Percentiles rank a stretch among this genome's conserved stretches.
phyloP scores from a whole-genome alignment of 208 protist species.

The Trypanosomatidae sp. region DNA sequence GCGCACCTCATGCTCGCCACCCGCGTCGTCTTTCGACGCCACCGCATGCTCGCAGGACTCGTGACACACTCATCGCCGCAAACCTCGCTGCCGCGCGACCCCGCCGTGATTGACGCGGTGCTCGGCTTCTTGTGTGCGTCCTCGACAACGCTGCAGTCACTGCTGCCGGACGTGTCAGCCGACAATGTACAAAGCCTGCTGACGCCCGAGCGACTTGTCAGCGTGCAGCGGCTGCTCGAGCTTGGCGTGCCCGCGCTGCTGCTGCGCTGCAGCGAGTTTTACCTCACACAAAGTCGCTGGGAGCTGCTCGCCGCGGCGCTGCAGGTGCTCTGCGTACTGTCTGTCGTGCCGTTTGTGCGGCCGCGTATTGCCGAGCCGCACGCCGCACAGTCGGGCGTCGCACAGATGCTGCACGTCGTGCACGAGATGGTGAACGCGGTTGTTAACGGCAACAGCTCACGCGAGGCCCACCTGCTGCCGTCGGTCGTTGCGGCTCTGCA shows the following conservation, averaged over 20 bases:
- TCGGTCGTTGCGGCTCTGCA: slow-evolving; percentile 53
- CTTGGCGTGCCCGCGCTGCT: slow-evolving; percentile 53
- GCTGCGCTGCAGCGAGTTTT: slow-evolving; percentile 59
- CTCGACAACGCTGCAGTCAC: slow-evolving; percentile 17
- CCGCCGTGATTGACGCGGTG: slow-evolving; percentile 53
- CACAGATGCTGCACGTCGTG: slow-evolving; percentile 64
- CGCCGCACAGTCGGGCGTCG: slow-evolving; percentile 56
- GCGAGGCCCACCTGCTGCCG: slow-evolving; percentile 59
- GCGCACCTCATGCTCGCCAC: slow-evolving; percentile 74
- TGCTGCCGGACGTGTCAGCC: slow-evolving; percentile 43
- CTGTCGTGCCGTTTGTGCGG: slow-evolving; percentile 57
- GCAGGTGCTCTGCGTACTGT: slow-evolving; percentile 55
- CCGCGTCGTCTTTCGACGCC: slow-evolving; percentile 68
- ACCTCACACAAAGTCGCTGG: slow-evolving; percentile 68
- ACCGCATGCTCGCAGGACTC: slow-evolving; percentile 45
- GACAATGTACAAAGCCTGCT: slow-evolving; percentile 73
- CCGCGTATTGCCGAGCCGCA: slow-evolving; percentile 48
- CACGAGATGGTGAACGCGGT: slow-evolving; percentile 45
- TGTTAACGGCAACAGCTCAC: slow-evolving; percentile 39
- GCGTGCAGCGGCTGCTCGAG: slow-evolving; percentile 43
- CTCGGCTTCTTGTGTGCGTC: slow-evolving; percentile 40
- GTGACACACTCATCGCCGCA: slow-evolving; percentile 57
- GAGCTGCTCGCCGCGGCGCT: slow-evolving; percentile 57
- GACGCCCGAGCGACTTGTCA: slow-evolving; percentile 31
- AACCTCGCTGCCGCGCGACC: slow-evolving; percentile 50